Percentiles rank a stretch among this genome's conserved stretches.
Conservation (phyloP, 2,329 filamentous ascomycete genomes). For the Hypomyces perniciosus region DNA sequence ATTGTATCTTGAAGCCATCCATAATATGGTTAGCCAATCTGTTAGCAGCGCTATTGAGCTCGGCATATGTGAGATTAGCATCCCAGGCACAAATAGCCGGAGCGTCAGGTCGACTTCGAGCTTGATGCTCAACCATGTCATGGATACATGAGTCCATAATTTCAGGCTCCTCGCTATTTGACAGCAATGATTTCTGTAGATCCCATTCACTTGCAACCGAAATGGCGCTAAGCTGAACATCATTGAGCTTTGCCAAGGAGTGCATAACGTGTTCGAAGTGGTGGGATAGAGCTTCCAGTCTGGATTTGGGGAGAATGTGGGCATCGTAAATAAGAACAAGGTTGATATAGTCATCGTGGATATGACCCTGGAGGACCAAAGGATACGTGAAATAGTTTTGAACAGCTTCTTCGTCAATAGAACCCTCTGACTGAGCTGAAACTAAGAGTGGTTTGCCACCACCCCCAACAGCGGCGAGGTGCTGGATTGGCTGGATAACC, state of each 20-base stretch:
- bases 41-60: too few species aligned
- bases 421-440: background rate
- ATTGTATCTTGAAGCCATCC: too few species aligned
- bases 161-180: too few species aligned
- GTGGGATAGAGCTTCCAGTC: background rate
- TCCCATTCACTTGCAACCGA: background rate
- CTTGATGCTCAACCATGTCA: too few species aligned
- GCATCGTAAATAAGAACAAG: constrained; percentile 1
- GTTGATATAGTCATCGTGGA: background rate
- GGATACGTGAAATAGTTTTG: constrained; percentile 9
- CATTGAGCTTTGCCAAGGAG: background rate
- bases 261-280: constrained; percentile 9
- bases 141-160: too few species aligned
- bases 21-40: too few species aligned
- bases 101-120: too few species aligned
- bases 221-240: background rate
- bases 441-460: background rate
- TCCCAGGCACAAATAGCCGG: too few species aligned
- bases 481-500: constrained; percentile 10
- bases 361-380: constrained; percentile 2
- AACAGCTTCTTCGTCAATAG: background rate
- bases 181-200: background rate
- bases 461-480: background rate
- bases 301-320: background rate
- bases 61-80: too few species aligned